phyloP scores from a whole-genome alignment of 345 rosid species.

The Trapa bicornis region DNA sequence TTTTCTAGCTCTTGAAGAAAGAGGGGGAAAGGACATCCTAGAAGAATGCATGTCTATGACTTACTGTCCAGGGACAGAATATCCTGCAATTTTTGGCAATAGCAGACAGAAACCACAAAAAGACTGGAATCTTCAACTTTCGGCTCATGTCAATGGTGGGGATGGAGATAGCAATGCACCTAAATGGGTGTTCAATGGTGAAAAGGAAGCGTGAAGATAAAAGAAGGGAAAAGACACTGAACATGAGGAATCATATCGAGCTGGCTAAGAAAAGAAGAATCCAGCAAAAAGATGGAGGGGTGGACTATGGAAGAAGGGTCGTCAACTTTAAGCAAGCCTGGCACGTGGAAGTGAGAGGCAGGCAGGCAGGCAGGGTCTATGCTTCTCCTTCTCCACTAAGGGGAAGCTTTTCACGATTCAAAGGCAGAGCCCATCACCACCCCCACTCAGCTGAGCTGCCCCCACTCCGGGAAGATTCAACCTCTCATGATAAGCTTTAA shows the following conservation, averaged over 20 bases:
- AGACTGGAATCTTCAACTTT: neutral
- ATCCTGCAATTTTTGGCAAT: neutral
- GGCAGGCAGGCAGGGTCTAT: neutral
- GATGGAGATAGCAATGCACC: neutral
- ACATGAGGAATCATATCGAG: constrained; percentile 5
- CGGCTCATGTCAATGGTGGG: neutral
- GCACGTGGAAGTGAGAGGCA: constrained; percentile 2
- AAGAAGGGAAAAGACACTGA: neutral
- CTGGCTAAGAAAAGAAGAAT: neutral
- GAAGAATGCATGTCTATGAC: neutral
- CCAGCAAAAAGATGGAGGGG: neutral
- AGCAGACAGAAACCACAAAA: neutral
- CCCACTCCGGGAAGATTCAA: neutral
- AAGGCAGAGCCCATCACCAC: neutral
- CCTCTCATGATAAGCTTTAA: neutral
- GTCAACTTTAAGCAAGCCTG: neutral
- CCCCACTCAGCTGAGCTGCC: neutral
- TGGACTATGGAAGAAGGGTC: too few species aligned
- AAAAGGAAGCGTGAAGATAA: neutral
- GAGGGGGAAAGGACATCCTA: neutral
- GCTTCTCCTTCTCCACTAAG: neutral
- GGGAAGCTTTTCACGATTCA: constrained; percentile 1
- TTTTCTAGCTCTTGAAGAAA: too few species aligned
- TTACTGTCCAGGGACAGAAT: too few species aligned
- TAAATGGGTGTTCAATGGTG: neutral